Conservation (phyloP, 345 rosid genomes). For the Salix suchowensis region DNA sequence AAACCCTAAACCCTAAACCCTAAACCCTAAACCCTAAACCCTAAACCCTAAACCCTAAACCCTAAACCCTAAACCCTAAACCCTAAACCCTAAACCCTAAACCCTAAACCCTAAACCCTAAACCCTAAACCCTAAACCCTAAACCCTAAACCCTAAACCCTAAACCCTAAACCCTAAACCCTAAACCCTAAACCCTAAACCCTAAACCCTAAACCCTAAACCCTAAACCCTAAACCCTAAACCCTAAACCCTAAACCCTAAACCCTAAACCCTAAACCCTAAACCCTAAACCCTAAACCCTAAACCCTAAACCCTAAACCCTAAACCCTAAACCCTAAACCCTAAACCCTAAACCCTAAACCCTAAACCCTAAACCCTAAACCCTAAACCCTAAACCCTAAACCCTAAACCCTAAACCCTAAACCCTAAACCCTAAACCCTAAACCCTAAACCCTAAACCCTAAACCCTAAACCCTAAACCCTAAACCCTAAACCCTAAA, state of each 20-base stretch:
- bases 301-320: slow-evolving; percentile 4
- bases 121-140: too few relatives aligned
- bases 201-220: neutral
- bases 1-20: neutral
- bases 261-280: neutral
- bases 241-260: slow-evolving; percentile 13
- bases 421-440: neutral
- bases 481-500: neutral
- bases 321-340: slow-evolving; percentile 15
- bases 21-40: too few relatives aligned
- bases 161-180: neutral
- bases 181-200: too few relatives aligned
- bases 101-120: too few relatives aligned
- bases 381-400: neutral
- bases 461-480: slow-evolving; percentile 1
- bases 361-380: slow-evolving; percentile 4
- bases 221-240: too few relatives aligned
- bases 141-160: too few relatives aligned
- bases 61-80: too few relatives aligned
- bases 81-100: too few relatives aligned
- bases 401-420: neutral
- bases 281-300: slow-evolving; percentile 8
- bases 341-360: slow-evolving; percentile 9
- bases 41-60: too few relatives aligned
- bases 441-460: slow-evolving; percentile 3